A percentile compares a stretch with the other conserved stretches of the same genome.
Conservation (phyloP, 305 asterid species). For the Solanum hybrid region DNA sequence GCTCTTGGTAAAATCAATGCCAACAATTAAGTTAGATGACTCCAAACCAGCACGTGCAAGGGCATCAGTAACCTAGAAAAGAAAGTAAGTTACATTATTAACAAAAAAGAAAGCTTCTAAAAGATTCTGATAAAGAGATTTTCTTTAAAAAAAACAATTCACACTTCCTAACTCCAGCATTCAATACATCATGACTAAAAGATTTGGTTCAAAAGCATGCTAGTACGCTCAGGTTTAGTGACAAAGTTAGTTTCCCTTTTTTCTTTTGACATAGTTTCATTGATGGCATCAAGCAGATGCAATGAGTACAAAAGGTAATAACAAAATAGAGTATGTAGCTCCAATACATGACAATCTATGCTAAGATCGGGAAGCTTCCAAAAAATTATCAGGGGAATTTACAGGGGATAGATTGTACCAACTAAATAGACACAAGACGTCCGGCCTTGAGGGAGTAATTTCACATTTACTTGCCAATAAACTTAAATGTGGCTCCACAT, state of each 20-base stretch:
- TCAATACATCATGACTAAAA: background rate
- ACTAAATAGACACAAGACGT: background rate
- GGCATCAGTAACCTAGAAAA: constrained; percentile 74
- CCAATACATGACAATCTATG: background rate
- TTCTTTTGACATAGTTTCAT: background rate
- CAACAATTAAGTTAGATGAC: constrained; percentile 88
- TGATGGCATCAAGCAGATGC: background rate
- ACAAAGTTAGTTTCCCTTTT: background rate
- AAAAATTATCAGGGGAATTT: background rate
- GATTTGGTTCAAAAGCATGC: background rate
- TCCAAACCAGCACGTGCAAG: constrained; percentile 92
- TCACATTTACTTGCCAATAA: background rate
- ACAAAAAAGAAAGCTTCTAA: background rate
- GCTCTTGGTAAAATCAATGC: constrained; percentile 97
- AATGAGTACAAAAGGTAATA: background rate
- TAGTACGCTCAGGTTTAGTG: background rate
- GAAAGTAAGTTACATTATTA: background rate
- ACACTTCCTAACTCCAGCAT: background rate
- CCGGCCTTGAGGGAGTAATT: background rate
- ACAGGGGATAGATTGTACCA: background rate
- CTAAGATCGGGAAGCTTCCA: background rate
- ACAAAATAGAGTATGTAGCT: background rate
- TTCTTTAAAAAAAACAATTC: background rate
- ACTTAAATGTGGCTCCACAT: background rate
- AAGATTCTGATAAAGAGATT: background rate